Evolutionary conservation across 805 yeast genomes (phyloP), one percentile per base, ranked within the genome.

Genomic region (Pichia nakasei): DNA sequence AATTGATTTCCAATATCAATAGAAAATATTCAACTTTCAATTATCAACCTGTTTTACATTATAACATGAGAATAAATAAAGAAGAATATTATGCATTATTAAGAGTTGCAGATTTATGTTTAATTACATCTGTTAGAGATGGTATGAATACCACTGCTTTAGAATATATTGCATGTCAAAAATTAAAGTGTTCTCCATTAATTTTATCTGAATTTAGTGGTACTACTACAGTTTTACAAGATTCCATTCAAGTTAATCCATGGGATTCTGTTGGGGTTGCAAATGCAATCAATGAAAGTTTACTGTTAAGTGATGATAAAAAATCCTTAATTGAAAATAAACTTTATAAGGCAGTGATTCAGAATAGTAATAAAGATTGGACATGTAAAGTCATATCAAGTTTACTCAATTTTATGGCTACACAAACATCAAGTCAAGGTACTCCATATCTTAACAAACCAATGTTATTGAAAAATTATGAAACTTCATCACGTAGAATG

Each of bases 221-320:
- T 37, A 80, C 94, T 3, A 77, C 87, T 0, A 67, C 84, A 2
- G 82, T 82, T 3, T 61, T 84, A 43, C 72, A 70, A 43, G 85
- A 82, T 48, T 85, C 96, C 0, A 72, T 85, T 41, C 76, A 83
- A 50, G 93, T 93, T 31, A 93, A 93, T 54, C 99, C 99, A 8
- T 93, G 97, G 96, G 97, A 93, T 65, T 73, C 94, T 0, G 91
- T 86, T 22, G 95, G 95, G 2, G 91, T 91, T 32, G 91, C 98
- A 1, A 83, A 78, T 54, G 75, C 88, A 7, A 83, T 94, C 44
- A 70, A 88, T 59, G 78, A 76, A 41, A 75, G 88, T 40, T 70
- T 93, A 19, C 53, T 61, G 20, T 70, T 85, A 77, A 54, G 77
- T 1, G 61, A 61, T 3, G 72, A 65, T 9, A 69, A 70, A 12